phyloP scores from a whole-genome alignment of 176 grass and related monocot species.

The Elaeis guineensis region DNA sequence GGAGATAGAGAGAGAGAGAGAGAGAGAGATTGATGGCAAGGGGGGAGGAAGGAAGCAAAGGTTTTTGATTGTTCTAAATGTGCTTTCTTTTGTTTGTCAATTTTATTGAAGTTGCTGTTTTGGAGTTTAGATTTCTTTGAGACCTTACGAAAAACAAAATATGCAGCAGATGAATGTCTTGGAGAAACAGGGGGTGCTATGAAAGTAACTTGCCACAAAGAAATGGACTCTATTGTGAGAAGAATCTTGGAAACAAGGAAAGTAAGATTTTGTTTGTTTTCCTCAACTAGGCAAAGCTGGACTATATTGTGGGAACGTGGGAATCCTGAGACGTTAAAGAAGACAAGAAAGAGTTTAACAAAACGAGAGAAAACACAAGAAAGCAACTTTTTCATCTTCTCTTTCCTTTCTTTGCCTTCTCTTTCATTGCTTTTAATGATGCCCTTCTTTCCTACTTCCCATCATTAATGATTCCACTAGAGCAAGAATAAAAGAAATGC shows the following conservation, averaged over 20 bases:
- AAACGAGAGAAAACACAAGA: constrained; percentile 19
- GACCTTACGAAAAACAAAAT: no score
- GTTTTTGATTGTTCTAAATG: no score
- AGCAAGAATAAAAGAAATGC: constrained; percentile 23
- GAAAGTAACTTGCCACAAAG: no score
- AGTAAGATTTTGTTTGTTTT: constrained; percentile 65
- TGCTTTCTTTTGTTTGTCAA: no score
- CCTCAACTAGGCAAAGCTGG: constrained; percentile 13
- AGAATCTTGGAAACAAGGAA: constrained; percentile 21
- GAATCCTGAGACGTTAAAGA: constrained; percentile 12
- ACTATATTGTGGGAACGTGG: constrained; percentile 24
- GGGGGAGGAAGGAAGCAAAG: not conserved
- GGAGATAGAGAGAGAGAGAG: constrained; percentile 1
- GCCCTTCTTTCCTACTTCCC: constrained; percentile 28
- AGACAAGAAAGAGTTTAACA: not conserved
- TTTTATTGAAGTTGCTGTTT: no score
- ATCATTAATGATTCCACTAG: constrained; percentile 52
- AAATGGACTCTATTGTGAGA: constrained; percentile 5
- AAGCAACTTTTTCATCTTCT: constrained; percentile 25
- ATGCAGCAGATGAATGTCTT: no score
- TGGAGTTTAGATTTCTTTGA: no score
- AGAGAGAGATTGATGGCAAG: not conserved
- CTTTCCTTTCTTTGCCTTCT: not conserved
- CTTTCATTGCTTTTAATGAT: constrained; percentile 34
- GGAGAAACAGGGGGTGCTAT: no score